Percentiles rank a stretch among this genome's conserved stretches.
Evolutionary conservation across 352 stramenopile species (phyloP).

Genomic region (Pythium volutum): DNA sequence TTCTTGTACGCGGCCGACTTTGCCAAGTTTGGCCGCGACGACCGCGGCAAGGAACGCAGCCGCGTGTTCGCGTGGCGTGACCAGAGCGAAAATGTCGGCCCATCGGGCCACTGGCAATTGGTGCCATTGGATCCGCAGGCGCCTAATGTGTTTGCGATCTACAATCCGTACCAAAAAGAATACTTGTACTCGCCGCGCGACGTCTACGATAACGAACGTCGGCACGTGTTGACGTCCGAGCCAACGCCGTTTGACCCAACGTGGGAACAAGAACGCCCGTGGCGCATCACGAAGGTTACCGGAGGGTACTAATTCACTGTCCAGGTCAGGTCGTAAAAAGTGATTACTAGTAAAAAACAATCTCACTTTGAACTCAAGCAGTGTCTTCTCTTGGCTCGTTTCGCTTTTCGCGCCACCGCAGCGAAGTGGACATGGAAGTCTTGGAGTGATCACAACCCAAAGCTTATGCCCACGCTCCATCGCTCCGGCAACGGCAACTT

Average conservation of each 20-base stretch:
- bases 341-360: no score
- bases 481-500: no score
- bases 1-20: conserved; percentile 69
- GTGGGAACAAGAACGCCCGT: conserved; percentile 40
- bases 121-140: conserved; percentile 34
- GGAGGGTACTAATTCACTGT: no score
- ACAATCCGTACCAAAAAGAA: conserved; percentile 73
- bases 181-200: conserved; percentile 59
- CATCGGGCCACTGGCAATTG: conserved; percentile 62
- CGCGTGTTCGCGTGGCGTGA: conserved; percentile 67
- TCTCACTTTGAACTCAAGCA: no score
- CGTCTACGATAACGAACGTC: conserved; percentile 51
- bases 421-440: no score
- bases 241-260: conserved; percentile 21
- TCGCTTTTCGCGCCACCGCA: no score
- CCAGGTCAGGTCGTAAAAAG: no score
- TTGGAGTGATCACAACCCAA: no score
- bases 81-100: conserved; percentile 35
- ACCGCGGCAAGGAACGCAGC: conserved; percentile 44
- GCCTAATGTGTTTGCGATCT: conserved; percentile 65
- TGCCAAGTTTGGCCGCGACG: conserved; percentile 62
- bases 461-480: no score
- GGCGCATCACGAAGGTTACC: conserved; percentile 45
- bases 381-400: no score
- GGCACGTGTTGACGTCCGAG: conserved; percentile 45